Conservation (phyloP, 2,329 filamentous ascomycete genomes). For the Fusarium sterilihyphosum region DNA sequence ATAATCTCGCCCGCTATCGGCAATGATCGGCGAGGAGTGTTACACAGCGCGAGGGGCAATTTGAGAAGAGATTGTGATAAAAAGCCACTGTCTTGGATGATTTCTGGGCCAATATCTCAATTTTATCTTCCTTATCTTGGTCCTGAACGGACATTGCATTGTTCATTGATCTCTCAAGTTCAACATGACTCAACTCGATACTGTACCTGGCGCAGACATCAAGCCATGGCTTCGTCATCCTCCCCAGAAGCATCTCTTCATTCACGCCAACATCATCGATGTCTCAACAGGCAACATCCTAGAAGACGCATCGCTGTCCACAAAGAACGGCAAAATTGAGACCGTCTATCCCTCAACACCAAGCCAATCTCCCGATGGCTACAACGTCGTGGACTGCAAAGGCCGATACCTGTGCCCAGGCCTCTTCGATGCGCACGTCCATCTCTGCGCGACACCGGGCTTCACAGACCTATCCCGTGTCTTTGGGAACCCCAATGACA, state of each 20-base stretch:
- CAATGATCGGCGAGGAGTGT: neutral
- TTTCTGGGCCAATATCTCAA: neutral
- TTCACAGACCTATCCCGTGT: constrained; percentile 40
- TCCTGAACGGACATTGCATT: too few species aligned
- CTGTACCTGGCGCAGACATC: neutral
- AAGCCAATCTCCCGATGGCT: neutral
- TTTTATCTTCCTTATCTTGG: neutral
- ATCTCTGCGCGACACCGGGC: constrained; percentile 46
- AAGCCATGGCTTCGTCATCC: constrained; percentile 1
- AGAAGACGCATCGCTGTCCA: neutral
- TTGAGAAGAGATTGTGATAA: neutral
- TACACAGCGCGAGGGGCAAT: neutral
- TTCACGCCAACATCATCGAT: neutral
- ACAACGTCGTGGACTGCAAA: neutral
- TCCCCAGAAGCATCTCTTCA: neutral
- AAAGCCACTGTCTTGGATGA: neutral
- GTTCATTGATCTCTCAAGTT: neutral
- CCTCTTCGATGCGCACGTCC: constrained; percentile 47
- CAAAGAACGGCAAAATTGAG: neutral
- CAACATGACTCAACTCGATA: neutral
- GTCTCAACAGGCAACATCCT: neutral
- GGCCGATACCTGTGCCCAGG: constrained; percentile 42
- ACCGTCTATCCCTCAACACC: neutral
- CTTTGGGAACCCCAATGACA: constrained; percentile 46
- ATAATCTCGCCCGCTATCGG: neutral